These are phyloP conservation scores for Isabelozyma rhagii DNA, from an alignment of 805 yeast genomes.

Conservation along the genomic window DNA sequence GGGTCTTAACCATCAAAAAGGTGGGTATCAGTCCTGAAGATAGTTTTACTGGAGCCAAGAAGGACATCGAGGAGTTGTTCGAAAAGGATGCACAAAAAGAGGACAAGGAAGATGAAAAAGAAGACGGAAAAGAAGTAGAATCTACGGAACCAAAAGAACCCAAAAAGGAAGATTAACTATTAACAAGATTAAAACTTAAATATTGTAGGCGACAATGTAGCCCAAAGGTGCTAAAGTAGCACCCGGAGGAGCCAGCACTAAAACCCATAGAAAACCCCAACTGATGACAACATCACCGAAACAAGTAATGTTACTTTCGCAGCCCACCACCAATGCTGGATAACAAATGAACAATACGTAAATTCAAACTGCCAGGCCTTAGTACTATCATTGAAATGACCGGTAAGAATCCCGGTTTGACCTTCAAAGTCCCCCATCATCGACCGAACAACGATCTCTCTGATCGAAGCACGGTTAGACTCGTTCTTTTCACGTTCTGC, in stretches of 20 bases:
- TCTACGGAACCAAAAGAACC: constrained; percentile 4
- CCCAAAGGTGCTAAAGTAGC: background rate
- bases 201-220: too few relatives aligned
- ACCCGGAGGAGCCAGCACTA: background rate
- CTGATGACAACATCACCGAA: constrained; percentile 27
- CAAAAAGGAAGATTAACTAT: constrained; percentile 1
- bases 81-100: background rate
- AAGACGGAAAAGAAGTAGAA: constrained; percentile 8
- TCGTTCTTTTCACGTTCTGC: constrained; percentile 44
- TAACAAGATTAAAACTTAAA: background rate
- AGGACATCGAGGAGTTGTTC: constrained; percentile 46
- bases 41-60: constrained; percentile 58
- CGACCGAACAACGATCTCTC: constrained; percentile 83
- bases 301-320: constrained; percentile 51
- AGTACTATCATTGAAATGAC: constrained; percentile 47
- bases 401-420: constrained; percentile 80
- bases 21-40: constrained; percentile 51
- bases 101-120: constrained; percentile 19
- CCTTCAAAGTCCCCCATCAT: constrained; percentile 98
- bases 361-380: constrained; percentile 65
- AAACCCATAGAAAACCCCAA: constrained; percentile 1
- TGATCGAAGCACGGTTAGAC: constrained; percentile 35
- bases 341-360: constrained; percentile 72
- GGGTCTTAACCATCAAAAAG: constrained; percentile 55
- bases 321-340: constrained; percentile 97